Evolutionary conservation across 208 protist species (phyloP).

Genomic region (Leishmania amazonensis): DNA sequence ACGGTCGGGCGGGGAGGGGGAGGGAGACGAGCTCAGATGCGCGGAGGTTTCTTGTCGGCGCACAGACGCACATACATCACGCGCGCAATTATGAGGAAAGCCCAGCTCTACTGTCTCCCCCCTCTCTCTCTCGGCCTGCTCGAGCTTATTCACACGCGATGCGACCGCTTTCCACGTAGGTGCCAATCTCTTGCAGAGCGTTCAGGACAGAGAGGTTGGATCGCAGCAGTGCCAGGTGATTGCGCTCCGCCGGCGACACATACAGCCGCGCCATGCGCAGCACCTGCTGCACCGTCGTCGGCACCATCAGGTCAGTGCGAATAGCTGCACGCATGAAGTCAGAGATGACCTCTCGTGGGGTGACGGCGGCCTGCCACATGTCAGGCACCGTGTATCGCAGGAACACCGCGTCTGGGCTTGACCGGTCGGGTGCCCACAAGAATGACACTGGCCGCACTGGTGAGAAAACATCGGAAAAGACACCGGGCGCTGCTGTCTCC

Average conservation of each 20-base stretch:
- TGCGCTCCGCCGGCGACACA: constrained; percentile 69
- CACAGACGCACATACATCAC: background rate
- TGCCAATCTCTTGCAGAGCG: constrained; percentile 53
- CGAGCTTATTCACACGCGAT: constrained; percentile 15
- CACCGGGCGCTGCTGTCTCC: background rate
- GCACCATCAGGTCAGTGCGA: constrained; percentile 49
- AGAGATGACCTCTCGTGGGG: constrained; percentile 74
- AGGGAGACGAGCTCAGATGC: background rate
- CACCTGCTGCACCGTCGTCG: constrained; percentile 74
- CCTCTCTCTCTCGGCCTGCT: background rate
- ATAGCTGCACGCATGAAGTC: constrained; percentile 77
- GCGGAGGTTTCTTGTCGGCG: background rate
- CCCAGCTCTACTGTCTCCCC: background rate
- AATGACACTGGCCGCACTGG: constrained; percentile 23
- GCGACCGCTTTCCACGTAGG: constrained; percentile 44
- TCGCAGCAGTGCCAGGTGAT: constrained; percentile 61
- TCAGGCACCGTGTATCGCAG: constrained; percentile 20
- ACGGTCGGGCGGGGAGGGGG: background rate
- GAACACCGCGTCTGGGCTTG: background rate
- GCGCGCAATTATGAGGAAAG: background rate
- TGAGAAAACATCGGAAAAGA: background rate
- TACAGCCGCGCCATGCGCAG: constrained; percentile 74
- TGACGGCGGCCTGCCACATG: constrained; percentile 34
- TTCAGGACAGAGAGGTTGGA: constrained; percentile 56
- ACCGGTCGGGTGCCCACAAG: constrained; percentile 17